Percentiles rank a stretch among this genome's conserved stretches.
phyloP scores from a whole-genome alignment of 2,329 filamentous ascomycete genomes.

The Pseudocercospora ulei region DNA sequence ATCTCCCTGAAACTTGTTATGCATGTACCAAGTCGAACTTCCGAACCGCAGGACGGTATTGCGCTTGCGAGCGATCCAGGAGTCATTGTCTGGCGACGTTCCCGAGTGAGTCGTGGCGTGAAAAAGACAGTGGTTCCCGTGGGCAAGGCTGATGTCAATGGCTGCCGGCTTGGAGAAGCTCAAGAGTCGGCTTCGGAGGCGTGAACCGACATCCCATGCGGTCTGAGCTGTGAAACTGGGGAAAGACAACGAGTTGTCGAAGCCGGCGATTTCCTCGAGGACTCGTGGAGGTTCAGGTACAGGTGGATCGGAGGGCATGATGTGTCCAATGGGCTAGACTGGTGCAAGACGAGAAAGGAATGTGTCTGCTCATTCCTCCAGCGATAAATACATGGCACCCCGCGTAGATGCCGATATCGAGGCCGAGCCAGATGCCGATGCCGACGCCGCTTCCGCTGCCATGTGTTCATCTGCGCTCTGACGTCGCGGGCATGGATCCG shows the following conservation, averaged over 20 bases:
- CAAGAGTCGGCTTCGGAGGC: slow-evolving; percentile 54
- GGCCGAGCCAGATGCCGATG: no score
- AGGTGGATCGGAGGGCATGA: slow-evolving; percentile 24
- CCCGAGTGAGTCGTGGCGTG: slow-evolving; percentile 59
- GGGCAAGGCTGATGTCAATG: slow-evolving; percentile 56
- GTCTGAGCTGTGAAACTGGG: slow-evolving; percentile 53
- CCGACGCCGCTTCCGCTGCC: no score
- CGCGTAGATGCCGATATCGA: no score
- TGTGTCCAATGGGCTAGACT: not conserved
- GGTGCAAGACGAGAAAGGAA: not conserved
- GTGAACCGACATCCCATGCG: slow-evolving; percentile 56
- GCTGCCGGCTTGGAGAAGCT: slow-evolving; percentile 48
- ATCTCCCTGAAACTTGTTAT: slow-evolving; percentile 55
- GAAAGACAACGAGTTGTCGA: slow-evolving; percentile 41
- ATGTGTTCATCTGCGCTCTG: no score
- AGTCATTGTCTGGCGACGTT: slow-evolving; percentile 51
- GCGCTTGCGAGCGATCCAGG: slow-evolving; percentile 57
- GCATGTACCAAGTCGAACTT: slow-evolving; percentile 59
- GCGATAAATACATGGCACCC: no score
- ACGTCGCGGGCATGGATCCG: no score
- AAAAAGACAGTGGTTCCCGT: slow-evolving; percentile 49
- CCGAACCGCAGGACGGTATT: slow-evolving; percentile 64
- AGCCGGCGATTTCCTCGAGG: slow-evolving; percentile 35
- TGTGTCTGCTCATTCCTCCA: no score
- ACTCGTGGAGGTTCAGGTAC: slow-evolving; percentile 31